These are phyloP conservation scores for Gamarada debralockiae DNA, from an alignment of 495 filamentous ascomycete species.

Conservation along the genomic window DNA sequence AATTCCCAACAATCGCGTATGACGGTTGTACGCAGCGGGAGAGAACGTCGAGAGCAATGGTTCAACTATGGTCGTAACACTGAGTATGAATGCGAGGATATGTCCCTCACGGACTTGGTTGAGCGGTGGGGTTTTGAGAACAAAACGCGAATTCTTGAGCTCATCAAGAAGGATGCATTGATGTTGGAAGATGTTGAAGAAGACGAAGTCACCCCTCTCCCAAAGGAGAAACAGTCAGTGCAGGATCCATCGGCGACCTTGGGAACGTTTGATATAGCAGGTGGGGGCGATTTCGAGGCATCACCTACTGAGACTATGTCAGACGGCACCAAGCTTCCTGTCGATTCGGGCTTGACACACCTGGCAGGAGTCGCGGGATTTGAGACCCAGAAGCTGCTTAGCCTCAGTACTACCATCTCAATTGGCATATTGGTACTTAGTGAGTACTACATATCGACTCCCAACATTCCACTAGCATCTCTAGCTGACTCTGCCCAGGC, in stretches of 20 bases:
- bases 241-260: background rate
- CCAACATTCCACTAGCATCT: no score
- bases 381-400: no score
- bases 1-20: background rate
- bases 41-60: background rate
- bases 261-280: background rate
- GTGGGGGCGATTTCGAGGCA: background rate
- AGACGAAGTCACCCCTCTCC: background rate
- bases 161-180: slow-evolving; percentile 1
- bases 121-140: background rate
- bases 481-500: no score
- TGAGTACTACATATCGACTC: no score
- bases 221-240: background rate
- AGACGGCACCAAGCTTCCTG: no score
- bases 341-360: no score
- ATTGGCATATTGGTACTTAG: no score
- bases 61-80: background rate
- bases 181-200: background rate
- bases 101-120: background rate
- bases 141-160: background rate
- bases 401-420: no score
- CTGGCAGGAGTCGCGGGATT: no score
- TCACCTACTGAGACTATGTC: background rate
- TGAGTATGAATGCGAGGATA: background rate
- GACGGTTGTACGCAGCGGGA: background rate